Percentiles rank a stretch among this genome's conserved stretches.
Conservation (phyloP, 2,329 filamentous ascomycete genomes). For the Fonsecaea monophora region DNA sequence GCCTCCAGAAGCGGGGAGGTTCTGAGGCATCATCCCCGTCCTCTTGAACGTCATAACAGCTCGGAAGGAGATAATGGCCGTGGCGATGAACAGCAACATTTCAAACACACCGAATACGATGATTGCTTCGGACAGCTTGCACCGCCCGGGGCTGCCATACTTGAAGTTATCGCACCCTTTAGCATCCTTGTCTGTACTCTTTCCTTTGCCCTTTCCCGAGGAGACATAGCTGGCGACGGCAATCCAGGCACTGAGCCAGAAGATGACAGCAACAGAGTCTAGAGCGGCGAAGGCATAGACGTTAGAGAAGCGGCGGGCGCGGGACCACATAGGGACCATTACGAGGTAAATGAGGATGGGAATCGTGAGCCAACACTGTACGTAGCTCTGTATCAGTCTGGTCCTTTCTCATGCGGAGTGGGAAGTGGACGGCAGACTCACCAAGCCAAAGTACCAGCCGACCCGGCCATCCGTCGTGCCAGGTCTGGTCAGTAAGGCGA, state of each 20-base stretch:
- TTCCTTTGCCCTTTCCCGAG: constrained; percentile 58
- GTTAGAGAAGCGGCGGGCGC: constrained; percentile 64
- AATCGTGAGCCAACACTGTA: constrained; percentile 65
- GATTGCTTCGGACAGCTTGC: constrained; percentile 62
- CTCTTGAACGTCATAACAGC: constrained; percentile 63
- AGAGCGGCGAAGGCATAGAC: constrained; percentile 65
- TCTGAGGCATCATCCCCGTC: constrained; percentile 61
- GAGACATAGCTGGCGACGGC: constrained; percentile 63
- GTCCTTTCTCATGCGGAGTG: not conserved
- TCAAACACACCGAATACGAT: constrained; percentile 64
- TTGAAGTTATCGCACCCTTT: constrained; percentile 62
- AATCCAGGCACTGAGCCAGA: constrained; percentile 67
- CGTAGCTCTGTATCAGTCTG: constrained; percentile 4
- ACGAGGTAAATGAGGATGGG: constrained; percentile 66
- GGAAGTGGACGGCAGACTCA: constrained; percentile 15
- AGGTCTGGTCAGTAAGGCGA: constrained; percentile 64
- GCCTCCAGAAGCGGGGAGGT: constrained; percentile 42
- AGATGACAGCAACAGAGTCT: constrained; percentile 60
- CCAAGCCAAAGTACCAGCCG: constrained; percentile 61
- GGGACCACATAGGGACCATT: constrained; percentile 66
- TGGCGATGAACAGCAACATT: constrained; percentile 63
- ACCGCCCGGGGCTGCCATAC: constrained; percentile 62
- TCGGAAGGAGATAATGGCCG: constrained; percentile 61
- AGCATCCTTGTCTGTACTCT: constrained; percentile 49
- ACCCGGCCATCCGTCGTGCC: constrained; percentile 62